phyloP scores from a whole-genome alignment of 2,329 filamentous ascomycete species.

The Metarhizium sp. region DNA sequence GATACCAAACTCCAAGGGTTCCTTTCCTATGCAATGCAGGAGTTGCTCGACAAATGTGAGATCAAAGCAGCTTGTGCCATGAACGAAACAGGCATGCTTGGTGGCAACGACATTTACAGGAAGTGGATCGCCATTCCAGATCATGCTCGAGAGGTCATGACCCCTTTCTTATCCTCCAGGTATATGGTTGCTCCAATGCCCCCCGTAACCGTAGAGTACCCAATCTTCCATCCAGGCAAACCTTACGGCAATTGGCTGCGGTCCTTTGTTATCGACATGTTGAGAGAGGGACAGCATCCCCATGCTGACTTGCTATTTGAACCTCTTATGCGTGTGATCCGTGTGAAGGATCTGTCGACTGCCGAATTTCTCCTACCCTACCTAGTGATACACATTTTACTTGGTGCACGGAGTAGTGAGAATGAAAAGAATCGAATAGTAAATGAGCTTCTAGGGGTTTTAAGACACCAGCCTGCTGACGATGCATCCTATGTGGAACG shows the following conservation, averaged over 20 bases:
- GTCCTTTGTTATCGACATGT: slow-evolving; percentile 68
- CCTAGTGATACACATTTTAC: slow-evolving; percentile 70
- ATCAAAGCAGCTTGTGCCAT: slow-evolving; percentile 49
- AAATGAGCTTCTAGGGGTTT: slow-evolving; percentile 64
- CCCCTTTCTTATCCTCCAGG: slow-evolving; percentile 76
- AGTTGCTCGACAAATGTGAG: slow-evolving; percentile 69
- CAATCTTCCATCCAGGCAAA: slow-evolving; percentile 61
- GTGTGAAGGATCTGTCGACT: slow-evolving; percentile 76
- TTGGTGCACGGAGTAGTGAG: slow-evolving; percentile 55
- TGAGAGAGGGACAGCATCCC: slow-evolving; percentile 65
- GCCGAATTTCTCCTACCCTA: slow-evolving; percentile 86
- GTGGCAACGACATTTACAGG: slow-evolving; percentile 52
- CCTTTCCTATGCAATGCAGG: slow-evolving; percentile 89
- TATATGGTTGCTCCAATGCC: slow-evolving; percentile 63
- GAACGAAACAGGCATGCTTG: slow-evolving; percentile 28
- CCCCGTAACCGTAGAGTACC: slow-evolving; percentile 55
- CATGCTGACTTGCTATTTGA: slow-evolving; percentile 73
- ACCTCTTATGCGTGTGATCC: slow-evolving; percentile 71
- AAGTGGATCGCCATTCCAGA: slow-evolving; percentile 76
- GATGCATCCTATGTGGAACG: slow-evolving; percentile 49
- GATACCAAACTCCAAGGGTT: slow-evolving; percentile 85
- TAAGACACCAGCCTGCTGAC: slow-evolving; percentile 49
- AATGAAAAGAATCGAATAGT: slow-evolving; percentile 55
- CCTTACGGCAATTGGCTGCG: slow-evolving; percentile 77
- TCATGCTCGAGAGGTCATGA: slow-evolving; percentile 68